These are phyloP conservation scores for Pulveroboletus sp. DNA, from an alignment of 768 basidiomycete species.

Conservation along the genomic window DNA sequence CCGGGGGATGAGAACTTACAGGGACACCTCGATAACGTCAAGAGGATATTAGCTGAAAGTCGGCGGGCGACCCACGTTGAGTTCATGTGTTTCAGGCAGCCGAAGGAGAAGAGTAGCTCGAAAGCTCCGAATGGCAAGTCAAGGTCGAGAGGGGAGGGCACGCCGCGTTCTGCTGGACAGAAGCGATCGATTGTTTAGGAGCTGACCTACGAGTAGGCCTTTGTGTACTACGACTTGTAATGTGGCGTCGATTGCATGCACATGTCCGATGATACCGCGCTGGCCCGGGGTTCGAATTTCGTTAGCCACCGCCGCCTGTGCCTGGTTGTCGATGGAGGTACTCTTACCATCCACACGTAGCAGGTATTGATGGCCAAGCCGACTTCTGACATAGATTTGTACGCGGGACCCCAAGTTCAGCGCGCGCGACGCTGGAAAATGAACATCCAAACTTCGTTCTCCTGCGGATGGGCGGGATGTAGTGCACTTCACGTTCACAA, in stretches of 20 bases:
- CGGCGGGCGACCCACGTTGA: conserved; percentile 90
- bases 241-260: not conserved
- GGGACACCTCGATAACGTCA: conserved; percentile 82
- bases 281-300: too few relatives aligned
- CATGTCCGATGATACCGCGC: not conserved
- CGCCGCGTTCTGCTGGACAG: conserved; percentile 18
- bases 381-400: too few relatives aligned
- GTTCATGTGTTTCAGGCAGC: conserved; percentile 87
- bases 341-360: too few relatives aligned
- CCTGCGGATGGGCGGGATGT: too few relatives aligned
- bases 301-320: too few relatives aligned
- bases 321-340: too few relatives aligned
- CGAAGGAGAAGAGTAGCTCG: conserved; percentile 41
- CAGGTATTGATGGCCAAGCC: too few relatives aligned
- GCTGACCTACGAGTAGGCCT: not conserved
- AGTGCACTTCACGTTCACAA: too few relatives aligned
- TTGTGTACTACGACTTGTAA: not conserved
- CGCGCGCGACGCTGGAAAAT: too few relatives aligned
- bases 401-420: too few relatives aligned
- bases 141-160: conserved; percentile 18
- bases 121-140: conserved; percentile 16
- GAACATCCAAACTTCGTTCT: too few relatives aligned
- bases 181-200: conserved; percentile 13
- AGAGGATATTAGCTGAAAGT: conserved; percentile 84
- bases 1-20: conserved; percentile 86